Evolutionary conservation across 139 green algal species (phyloP), one percentile per base, ranked within the genome.

Genomic region (Tetradesmus obliquus): DNA sequence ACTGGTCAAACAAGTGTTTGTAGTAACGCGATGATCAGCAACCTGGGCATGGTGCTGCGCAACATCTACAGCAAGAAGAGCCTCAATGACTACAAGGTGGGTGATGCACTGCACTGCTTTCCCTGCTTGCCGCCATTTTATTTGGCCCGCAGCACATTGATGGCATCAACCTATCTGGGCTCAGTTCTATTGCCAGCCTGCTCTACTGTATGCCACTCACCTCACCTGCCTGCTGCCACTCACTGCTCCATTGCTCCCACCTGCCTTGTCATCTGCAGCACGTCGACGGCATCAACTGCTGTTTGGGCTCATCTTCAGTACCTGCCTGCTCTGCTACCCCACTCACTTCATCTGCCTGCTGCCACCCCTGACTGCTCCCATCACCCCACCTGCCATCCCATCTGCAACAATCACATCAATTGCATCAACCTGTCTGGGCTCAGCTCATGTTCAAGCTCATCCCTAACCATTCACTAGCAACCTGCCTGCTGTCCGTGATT

Each of bases 371-470:
- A 45, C 32, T 45, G 32, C 32, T 45, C 32, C 32, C 32, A 45
- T 45, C 32, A 45, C 32, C 32, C 32, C 32, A 45, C 32, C 32
- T 45, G 32, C 32, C 32, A 45, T 45, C 32, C 32, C 32, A 45
- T 45, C 32, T 45, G 32, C 32, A 45, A 45, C 32, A 45, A 45
- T 45, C 85, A 97, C 88, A 96, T 99, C n/a, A 96, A 98, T 82
- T 97, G 97, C 84, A 99, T 98, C 94, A 99, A 99, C 94, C 95
- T 99, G 82, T 99, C 98, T 94, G 97, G 95, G 22, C 94, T 98
- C 81, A 97, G 99, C 79, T 98, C 96, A 87, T 97, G 98, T 81
- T 94, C 95, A 1, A 97, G 96, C 32, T 45, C 32, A 45, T 45
- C 32, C 0, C 32, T 45, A 45, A 45, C 32, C 32, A 45, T 45